Conservation (phyloP, 441 rosid species). For the Pelargonium fulgidum region DNA sequence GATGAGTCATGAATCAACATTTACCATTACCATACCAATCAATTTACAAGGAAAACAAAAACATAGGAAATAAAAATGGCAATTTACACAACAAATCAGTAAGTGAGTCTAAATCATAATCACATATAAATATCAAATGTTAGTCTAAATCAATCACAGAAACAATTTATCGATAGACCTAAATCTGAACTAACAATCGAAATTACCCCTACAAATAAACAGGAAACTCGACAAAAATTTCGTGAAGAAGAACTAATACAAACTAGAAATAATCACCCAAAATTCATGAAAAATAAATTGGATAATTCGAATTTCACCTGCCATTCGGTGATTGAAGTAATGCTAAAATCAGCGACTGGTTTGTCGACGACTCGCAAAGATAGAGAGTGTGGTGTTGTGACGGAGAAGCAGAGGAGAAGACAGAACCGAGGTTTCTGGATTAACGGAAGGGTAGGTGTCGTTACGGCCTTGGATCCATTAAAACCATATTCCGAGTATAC, state of each 20-base stretch:
- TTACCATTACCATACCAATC: not conserved
- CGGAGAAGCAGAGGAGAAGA: conserved; percentile 11
- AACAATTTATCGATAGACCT: not conserved
- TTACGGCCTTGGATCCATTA: not conserved
- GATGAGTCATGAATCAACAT: not conserved
- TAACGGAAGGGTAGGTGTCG: conserved; percentile 11
- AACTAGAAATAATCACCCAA: not conserved
- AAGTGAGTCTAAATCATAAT: not conserved
- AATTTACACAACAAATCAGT: not conserved
- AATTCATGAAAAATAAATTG: not conserved
- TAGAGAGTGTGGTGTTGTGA: not conserved
- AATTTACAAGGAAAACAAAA: not conserved
- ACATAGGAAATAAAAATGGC: not conserved
- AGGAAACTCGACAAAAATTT: not conserved
- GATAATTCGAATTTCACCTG: not conserved
- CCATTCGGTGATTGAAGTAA: conserved; percentile 3
- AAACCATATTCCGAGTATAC: not conserved
- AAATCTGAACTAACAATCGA: not conserved
- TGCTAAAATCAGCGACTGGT: not conserved
- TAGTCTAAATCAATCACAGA: not conserved
- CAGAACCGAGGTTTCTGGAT: conserved; percentile 5
- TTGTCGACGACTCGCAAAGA: not conserved
- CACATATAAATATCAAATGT: not conserved
- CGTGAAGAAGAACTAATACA: not conserved
- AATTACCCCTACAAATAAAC: not conserved